These are phyloP conservation scores for Tricholoma terreum DNA, from an alignment of 768 basidiomycete genomes.

Conservation along the genomic window DNA sequence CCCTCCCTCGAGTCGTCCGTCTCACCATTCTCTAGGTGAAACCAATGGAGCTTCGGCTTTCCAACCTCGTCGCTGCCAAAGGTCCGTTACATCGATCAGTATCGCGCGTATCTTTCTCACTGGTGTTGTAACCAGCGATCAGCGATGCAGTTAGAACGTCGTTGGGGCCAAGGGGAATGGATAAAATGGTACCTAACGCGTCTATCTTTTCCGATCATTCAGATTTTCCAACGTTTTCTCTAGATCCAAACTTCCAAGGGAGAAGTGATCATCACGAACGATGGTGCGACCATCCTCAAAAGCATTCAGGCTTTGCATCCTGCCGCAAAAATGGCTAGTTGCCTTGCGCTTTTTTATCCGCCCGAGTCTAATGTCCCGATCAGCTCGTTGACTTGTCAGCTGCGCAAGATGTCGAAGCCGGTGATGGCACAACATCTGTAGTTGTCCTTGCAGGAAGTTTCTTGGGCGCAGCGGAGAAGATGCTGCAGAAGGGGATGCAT, in stretches of 20 bases:
- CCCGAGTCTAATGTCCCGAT: constrained; percentile 11
- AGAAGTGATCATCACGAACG: constrained; percentile 97
- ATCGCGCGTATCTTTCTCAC: constrained; percentile 4
- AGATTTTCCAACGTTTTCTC: constrained; percentile 6
- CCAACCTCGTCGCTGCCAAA: constrained; percentile 98
- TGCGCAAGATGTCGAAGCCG: constrained; percentile 97
- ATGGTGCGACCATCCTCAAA: constrained; percentile 96
- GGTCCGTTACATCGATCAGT: constrained; percentile 42
- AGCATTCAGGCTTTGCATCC: constrained; percentile 96
- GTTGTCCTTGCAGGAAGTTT: constrained; percentile 95
- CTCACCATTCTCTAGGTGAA: constrained; percentile 65
- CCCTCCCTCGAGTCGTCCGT: not conserved
- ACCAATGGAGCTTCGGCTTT: constrained; percentile 95
- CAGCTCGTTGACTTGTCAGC: constrained; percentile 97
- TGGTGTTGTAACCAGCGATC: constrained; percentile 59
- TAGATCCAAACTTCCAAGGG: constrained; percentile 96
- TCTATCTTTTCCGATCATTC: constrained; percentile 7
- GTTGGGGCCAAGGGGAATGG: constrained; percentile 96
- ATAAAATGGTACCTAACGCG: constrained; percentile 81
- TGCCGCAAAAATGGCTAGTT: constrained; percentile 91
- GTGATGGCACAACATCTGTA: constrained; percentile 97
- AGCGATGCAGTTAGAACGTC: constrained; percentile 97
- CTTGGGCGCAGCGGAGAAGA: constrained; percentile 92
- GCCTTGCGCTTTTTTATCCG: constrained; percentile 1
- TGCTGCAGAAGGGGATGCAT: constrained; percentile 95